phyloP scores from a whole-genome alignment of 345 rosid genomes.

The Geranium rotundifolium region DNA sequence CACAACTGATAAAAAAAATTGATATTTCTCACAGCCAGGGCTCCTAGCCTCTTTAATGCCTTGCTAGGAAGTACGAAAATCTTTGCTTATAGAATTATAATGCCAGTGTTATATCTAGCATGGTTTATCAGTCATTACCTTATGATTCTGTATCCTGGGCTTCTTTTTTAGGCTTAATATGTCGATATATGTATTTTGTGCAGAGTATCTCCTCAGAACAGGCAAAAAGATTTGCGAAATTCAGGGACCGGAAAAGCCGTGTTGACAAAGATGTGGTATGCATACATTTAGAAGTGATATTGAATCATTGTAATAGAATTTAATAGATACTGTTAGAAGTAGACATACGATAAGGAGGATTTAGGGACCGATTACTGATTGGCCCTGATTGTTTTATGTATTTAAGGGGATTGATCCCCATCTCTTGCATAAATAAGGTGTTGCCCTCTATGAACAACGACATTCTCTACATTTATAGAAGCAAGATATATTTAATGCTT shows the following conservation, averaged over 20 bases:
- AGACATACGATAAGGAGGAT: no score
- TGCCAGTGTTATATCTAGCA: not conserved
- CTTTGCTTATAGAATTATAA: not conserved
- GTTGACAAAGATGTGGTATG: conserved; percentile 95
- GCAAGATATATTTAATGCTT: not conserved
- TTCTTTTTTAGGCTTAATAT: not conserved
- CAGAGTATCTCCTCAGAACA: conserved; percentile 89
- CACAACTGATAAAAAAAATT: no score
- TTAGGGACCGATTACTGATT: no score
- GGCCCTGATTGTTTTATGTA: no score
- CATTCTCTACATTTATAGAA: no score
- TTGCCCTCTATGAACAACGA: no score
- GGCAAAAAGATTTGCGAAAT: conserved; percentile 88
- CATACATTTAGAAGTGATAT: conserved; percentile 1
- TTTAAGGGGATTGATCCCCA: no score
- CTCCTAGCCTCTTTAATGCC: not conserved
- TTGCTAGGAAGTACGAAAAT: not conserved
- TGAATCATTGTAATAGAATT: not conserved
- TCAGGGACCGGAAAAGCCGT: conserved; percentile 85
- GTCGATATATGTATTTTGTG: conserved; percentile 13
- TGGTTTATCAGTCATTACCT: no score
- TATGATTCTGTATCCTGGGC: no score
- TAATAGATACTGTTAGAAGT: not conserved
- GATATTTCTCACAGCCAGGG: no score
- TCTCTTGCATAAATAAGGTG: no score